Percentiles rank a stretch among this genome's conserved stretches.
Evolutionary conservation across 305 asterid genomes (phyloP).

Genomic region (Fraxinus sp.): DNA sequence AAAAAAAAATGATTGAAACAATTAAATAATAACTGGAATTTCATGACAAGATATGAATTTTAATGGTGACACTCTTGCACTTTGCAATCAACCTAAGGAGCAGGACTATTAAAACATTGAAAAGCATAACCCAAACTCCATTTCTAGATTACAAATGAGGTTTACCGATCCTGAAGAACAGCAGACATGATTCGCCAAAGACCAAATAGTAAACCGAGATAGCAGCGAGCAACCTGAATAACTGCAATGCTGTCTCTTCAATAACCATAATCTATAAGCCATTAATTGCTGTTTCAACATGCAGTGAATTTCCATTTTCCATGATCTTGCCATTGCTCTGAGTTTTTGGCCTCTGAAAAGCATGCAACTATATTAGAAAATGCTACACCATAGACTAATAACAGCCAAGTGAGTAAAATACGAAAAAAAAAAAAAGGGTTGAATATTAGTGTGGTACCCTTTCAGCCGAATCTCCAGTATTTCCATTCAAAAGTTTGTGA

Average conservation of each 20-base stretch:
- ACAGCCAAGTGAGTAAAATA: background rate
- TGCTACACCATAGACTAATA: background rate
- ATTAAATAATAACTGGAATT: conserved; percentile 29
- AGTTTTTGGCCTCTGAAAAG: conserved; percentile 43
- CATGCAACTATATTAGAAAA: conserved; percentile 3
- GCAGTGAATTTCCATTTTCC: conserved; percentile 55
- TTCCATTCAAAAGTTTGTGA: conserved; percentile 63
- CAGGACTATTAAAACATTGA: conserved; percentile 16
- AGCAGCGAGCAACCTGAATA: conserved; percentile 18
- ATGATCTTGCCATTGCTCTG: conserved; percentile 48
- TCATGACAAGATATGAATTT: conserved; percentile 35
- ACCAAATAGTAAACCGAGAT: conserved; percentile 8
- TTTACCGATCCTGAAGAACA: conserved; percentile 30
- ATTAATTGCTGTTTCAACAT: conserved; percentile 68
- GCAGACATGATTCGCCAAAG: background rate
- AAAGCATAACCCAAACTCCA: conserved; percentile 24
- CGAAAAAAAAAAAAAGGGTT: background rate
- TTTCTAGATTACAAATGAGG: conserved; percentile 39
- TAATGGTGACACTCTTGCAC: conserved; percentile 21
- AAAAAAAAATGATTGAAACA: conserved; percentile 29
- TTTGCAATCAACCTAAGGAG: conserved; percentile 24
- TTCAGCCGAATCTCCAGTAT: conserved; percentile 65
- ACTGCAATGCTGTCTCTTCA: background rate
- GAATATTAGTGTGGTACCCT: conserved; percentile 43
- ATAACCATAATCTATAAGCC: conserved; percentile 40